Conservation (phyloP, 73 alveolate genomes). For the Blepharisma japonicum region DNA sequence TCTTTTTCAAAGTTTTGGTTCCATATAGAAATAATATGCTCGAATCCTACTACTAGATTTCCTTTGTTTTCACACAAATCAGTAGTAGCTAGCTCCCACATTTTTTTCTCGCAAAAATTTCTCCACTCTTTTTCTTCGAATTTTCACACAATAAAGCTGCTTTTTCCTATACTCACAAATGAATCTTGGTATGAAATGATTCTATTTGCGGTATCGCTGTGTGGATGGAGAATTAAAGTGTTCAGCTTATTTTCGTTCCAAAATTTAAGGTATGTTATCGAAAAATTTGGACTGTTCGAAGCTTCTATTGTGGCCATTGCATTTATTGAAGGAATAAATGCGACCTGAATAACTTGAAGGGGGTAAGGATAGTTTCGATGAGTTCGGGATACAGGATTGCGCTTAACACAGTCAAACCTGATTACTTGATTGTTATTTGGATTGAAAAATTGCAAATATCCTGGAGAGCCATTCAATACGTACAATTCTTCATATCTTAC, state of each 20-base stretch:
- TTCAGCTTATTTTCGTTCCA: constrained; percentile 3
- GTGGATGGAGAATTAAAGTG: constrained; percentile 6
- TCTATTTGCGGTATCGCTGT: background rate
- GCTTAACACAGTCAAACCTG: background rate
- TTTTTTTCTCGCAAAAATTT: background rate
- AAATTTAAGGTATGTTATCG: background rate
- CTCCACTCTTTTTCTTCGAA: constrained; percentile 8
- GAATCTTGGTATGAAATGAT: background rate
- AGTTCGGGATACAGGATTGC: background rate
- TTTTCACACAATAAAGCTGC: background rate
- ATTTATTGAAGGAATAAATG: background rate
- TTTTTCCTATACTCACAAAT: constrained; percentile 1
- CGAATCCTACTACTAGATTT: background rate
- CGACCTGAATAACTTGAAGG: background rate
- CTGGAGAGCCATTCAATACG: constrained; percentile 14
- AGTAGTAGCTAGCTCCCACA: background rate
- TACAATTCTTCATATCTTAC: background rate
- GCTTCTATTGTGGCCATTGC: background rate
- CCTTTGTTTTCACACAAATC: constrained; percentile 5
- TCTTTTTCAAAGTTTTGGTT: background rate
- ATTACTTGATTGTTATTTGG: background rate
- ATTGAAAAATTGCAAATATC: background rate
- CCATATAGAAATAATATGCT: background rate
- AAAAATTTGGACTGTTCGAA: background rate
- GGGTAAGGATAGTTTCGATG: constrained; percentile 3